Conservation (phyloP, 768 basidiomycete genomes). For the Leccinum olivaceopallidum region DNA sequence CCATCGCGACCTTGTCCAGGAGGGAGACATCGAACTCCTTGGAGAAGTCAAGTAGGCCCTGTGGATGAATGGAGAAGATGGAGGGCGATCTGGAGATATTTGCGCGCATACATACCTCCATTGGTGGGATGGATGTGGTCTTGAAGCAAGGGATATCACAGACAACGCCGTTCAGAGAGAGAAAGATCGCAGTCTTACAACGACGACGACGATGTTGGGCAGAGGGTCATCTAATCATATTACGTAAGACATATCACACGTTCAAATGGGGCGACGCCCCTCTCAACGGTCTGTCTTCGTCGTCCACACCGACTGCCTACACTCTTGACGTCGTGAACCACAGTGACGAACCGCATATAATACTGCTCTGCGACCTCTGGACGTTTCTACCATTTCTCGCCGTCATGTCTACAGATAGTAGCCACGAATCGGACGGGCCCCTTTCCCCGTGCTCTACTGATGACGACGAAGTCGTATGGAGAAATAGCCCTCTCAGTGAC, state of each 20-base stretch:
- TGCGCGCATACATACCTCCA: conserved; percentile 37
- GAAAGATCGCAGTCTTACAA: conserved; percentile 11
- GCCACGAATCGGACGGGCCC: conserved; percentile 9
- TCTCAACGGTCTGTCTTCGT: background rate
- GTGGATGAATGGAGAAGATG: conserved; percentile 8
- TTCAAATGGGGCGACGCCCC: conserved; percentile 1
- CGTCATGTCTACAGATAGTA: conserved; percentile 14
- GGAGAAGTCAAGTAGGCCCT: conserved; percentile 93
- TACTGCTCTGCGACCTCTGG: background rate
- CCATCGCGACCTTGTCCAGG: conserved; percentile 91
- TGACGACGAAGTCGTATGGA: conserved; percentile 29
- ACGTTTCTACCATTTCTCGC: background rate
- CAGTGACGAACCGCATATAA: conserved; percentile 13
- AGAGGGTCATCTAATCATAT: conserved; percentile 40
- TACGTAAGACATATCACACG: conserved; percentile 33
- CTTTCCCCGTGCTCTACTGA: conserved; percentile 19
- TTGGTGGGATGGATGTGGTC: conserved; percentile 23
- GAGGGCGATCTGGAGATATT: conserved; percentile 1
- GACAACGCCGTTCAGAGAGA: conserved; percentile 10
- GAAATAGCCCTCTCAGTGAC: conserved; percentile 5
- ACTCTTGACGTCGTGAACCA: conserved; percentile 2
- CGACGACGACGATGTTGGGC: conserved; percentile 32
- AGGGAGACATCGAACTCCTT: conserved; percentile 91
- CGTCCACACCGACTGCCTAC: background rate
- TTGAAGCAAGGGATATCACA: conserved; percentile 5